Conservation (phyloP, 2,329 filamentous ascomycete genomes). For the Apiospora pterosperma region DNA sequence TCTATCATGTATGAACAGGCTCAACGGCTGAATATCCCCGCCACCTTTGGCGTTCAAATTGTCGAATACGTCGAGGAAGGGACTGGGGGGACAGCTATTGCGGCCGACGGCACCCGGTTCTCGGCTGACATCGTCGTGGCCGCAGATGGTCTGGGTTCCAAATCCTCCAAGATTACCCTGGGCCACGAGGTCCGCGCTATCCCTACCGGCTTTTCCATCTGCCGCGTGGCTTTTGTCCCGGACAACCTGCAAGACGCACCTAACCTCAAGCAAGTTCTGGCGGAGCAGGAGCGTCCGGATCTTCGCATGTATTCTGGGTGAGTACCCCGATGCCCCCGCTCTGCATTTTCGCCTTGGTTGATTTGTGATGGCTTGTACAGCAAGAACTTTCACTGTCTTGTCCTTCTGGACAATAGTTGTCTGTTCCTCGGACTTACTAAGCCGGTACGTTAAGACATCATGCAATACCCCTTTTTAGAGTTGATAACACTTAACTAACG, state of each 20-base stretch:
- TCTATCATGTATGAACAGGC: neutral
- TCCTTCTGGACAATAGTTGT: neutral
- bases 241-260: neutral
- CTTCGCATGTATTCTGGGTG: neutral
- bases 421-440: neutral
- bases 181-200: conserved; percentile 16
- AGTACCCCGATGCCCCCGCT: neutral
- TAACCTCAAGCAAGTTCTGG: neutral
- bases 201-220: conserved; percentile 21
- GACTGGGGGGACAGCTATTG: conserved; percentile 5
- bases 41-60: neutral
- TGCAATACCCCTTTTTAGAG: no score
- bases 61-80: conserved; percentile 7
- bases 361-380: neutral
- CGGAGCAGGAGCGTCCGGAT: neutral
- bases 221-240: conserved; percentile 13
- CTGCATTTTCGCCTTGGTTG: neutral
- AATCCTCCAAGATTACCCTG: conserved; percentile 16
- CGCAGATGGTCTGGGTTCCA: conserved; percentile 27
- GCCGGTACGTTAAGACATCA: neutral
- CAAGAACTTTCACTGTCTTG: neutral
- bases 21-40: neutral
- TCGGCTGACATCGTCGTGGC: conserved; percentile 26
- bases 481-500: no score
- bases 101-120: conserved; percentile 10